Evolutionary conservation across 2,329 filamentous ascomycete genomes (phyloP).

Genomic region (Apiospora koreana): DNA sequence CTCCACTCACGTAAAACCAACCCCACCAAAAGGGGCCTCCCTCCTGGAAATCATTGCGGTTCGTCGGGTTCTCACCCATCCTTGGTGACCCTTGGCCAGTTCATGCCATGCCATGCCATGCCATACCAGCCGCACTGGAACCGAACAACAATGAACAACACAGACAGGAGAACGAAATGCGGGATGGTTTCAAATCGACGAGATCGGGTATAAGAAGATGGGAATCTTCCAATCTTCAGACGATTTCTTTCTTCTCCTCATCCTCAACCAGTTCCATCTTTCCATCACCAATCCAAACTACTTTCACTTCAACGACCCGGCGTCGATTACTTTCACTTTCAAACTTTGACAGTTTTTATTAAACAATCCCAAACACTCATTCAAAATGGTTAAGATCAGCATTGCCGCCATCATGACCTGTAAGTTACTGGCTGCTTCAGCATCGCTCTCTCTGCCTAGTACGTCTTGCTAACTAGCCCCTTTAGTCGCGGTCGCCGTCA

Average conservation of each 20-base stretch:
- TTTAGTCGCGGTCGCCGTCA: constrained; percentile 30
- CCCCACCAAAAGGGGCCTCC: neutral
- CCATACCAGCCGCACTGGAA: neutral
- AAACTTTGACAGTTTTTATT: constrained; percentile 15
- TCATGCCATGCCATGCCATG: neutral
- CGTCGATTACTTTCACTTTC: constrained; percentile 17
- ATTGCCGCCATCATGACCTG: constrained; percentile 29
- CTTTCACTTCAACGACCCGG: constrained; percentile 17
- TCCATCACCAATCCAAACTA: neutral
- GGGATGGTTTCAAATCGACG: neutral
- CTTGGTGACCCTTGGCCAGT: neutral
- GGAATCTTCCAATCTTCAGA: neutral
- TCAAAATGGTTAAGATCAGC: constrained; percentile 37
- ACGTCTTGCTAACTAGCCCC: constrained; percentile 14
- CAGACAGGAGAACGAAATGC: neutral
- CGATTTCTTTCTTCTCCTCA: neutral
- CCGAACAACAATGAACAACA: too few relatives aligned
- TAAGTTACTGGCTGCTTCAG: constrained; percentile 22
- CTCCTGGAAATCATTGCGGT: neutral
- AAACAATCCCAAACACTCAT: constrained; percentile 8
- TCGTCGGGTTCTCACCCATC: neutral
- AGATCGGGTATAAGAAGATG: constrained; percentile 6
- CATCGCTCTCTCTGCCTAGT: neutral
- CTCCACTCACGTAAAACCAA: constrained; percentile 3
- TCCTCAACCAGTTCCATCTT: constrained; percentile 7